A percentile compares a stretch with the other conserved stretches of the same genome.
These are phyloP conservation scores for Cerrena zonata DNA, from an alignment of 1,284 basidiomycete genomes.

Conservation along the genomic window DNA sequence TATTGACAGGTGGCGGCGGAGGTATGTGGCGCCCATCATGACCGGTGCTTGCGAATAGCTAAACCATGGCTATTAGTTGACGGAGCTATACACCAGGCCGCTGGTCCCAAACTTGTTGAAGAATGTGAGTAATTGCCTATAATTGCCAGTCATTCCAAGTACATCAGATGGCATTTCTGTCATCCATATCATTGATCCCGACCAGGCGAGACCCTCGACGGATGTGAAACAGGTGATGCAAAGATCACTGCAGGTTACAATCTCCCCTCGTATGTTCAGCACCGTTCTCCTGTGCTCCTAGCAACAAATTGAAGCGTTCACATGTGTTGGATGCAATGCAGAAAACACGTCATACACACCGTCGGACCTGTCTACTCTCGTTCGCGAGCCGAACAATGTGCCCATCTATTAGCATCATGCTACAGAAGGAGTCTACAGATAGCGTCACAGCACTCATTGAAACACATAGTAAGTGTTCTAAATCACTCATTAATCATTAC, in stretches of 20 bases:
- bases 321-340: constrained; percentile 20
- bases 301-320: background rate
- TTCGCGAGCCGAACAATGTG: constrained; percentile 38
- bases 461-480: constrained; percentile 64
- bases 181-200: background rate
- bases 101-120: constrained; percentile 64
- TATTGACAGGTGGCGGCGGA: constrained; percentile 60
- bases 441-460: constrained; percentile 55
- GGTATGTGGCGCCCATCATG: constrained; percentile 36
- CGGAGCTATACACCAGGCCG: constrained; percentile 82
- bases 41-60: constrained; percentile 4
- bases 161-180: background rate
- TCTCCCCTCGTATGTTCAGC: constrained; percentile 57
- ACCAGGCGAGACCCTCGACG: constrained; percentile 60
- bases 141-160: too few species aligned
- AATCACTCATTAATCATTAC: too few species aligned
- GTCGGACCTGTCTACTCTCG: constrained; percentile 79
- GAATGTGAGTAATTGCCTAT: constrained; percentile 70
- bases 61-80: constrained; percentile 48
- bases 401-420: constrained; percentile 62
- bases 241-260: constrained; percentile 77
- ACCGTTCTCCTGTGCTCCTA: background rate
- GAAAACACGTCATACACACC: constrained; percentile 80
- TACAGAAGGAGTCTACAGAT: constrained; percentile 65
- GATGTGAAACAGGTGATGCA: constrained; percentile 77